Evolutionary conservation across 345 rosid genomes (phyloP), one percentile per base, ranked within the genome.

Genomic region (Euclidium syriacum): DNA sequence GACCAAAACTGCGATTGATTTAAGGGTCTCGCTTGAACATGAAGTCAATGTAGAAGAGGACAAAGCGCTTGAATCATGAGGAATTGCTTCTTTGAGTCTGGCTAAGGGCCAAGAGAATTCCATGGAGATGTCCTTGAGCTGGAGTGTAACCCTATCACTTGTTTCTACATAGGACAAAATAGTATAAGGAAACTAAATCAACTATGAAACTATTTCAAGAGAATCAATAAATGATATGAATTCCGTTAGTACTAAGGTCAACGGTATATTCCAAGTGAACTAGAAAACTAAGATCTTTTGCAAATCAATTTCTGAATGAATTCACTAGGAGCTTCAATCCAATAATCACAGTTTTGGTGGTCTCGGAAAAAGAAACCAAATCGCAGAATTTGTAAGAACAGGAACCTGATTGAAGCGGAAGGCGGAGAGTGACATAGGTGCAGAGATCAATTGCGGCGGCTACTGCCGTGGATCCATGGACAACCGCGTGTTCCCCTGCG

Each of bases 401-500:
- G 10, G 34, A 62, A 87, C 91, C 89, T 66, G 83, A 60, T 58
- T 68, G 75, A 59, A 77, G 49, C n/a, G 77, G 83, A 68, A 83
- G 59, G 36, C 81, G 81, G 16, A 95, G 72, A 50, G 94, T 67
- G 65, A 79, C 83, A 17, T 51, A 67, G 44, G 90, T 88, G 73
- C 68, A 88, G 72, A 90, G 96, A 80, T 81, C 77, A 84, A 95
- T 82, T 75, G 95, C 83, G 15, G 98, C 84, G 44, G 96, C 96
- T 51, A 95, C 85, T 6, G 96, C 96, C 4, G 95, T 79, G 56
- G 85, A 83, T 71, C 99, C 95, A 73, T 95, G 98, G 26, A 95
- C 99, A 63, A 95, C 98, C 0, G 94, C 96, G 33, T 95, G 99
- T 64, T 95, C 99, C 1, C 99, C 96, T 29, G 94, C 75, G 22